Percentiles rank a stretch among this genome's conserved stretches.
phyloP scores from a whole-genome alignment of 2,329 filamentous ascomycete genomes.

The Penicillium sp. region DNA sequence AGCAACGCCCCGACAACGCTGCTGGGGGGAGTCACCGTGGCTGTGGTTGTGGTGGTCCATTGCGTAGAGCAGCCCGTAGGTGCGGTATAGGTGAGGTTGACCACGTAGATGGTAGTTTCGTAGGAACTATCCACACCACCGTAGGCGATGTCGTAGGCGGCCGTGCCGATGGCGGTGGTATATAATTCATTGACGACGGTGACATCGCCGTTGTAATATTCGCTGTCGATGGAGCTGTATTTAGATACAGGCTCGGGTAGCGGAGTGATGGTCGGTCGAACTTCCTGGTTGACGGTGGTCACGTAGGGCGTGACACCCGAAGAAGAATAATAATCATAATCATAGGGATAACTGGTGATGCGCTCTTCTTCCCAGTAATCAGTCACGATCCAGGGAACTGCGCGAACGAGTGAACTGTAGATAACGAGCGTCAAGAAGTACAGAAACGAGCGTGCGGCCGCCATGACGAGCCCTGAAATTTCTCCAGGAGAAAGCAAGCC shows the following conservation, averaged over 20 bases:
- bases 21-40: constrained; percentile 17
- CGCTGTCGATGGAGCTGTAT: constrained; percentile 18
- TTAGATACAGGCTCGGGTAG: constrained; percentile 27
- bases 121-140: constrained; percentile 1
- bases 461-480: constrained; percentile 16
- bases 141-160: not conserved
- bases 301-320: constrained; percentile 1
- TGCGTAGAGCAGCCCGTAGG: constrained; percentile 28
- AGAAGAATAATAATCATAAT: constrained; percentile 7
- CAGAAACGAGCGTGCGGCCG: constrained; percentile 25
- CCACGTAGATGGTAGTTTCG: constrained; percentile 23
- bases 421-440: constrained; percentile 19
- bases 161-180: constrained; percentile 24
- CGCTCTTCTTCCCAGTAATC: constrained; percentile 23
- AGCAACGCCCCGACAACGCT: constrained; percentile 14
- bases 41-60: constrained; percentile 27
- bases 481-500: not conserved
- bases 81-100: constrained; percentile 29
- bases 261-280: constrained; percentile 24
- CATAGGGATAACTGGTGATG: constrained; percentile 6
- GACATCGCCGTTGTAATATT: constrained; percentile 12
- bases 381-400: constrained; percentile 33
- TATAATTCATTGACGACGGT: constrained; percentile 31
- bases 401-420: constrained; percentile 18
- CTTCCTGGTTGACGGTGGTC: constrained; percentile 17